Conservation (phyloP, 2,329 filamentous ascomycete species). For the Nothophoma quercina region DNA sequence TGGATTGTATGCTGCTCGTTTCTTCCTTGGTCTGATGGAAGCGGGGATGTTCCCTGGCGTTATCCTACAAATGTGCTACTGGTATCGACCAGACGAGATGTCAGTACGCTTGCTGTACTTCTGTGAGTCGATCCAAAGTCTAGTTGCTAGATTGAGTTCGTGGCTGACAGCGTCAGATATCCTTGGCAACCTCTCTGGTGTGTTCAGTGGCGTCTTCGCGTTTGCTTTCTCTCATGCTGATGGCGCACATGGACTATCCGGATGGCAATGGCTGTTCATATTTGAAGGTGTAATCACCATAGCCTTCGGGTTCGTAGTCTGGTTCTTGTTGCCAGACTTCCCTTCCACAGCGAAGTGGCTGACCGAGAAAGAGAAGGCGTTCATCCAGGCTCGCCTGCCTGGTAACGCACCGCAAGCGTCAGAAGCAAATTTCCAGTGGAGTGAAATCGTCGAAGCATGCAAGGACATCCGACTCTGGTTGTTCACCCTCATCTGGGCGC, state of each 20-base stretch:
- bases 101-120: slow-evolving; percentile 22
- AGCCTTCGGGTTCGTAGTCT: slow-evolving; percentile 19
- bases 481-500: slow-evolving; percentile 57
- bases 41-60: slow-evolving; percentile 37
- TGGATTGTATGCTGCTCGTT: slow-evolving; percentile 56
- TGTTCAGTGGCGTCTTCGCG: slow-evolving; percentile 66
- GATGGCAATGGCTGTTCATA: slow-evolving; percentile 42
- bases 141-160: not conserved
- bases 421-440: slow-evolving; percentile 57
- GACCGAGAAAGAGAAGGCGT: slow-evolving; percentile 53
- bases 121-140: slow-evolving; percentile 18
- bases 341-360: slow-evolving; percentile 39
- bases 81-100: slow-evolving; percentile 62
- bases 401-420: slow-evolving; percentile 53
- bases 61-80: slow-evolving; percentile 64
- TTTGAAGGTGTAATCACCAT: slow-evolving; percentile 25
- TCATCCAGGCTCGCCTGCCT: slow-evolving; percentile 55
- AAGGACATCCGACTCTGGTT: slow-evolving; percentile 60
- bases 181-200: slow-evolving; percentile 63
- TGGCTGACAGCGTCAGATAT: slow-evolving; percentile 29
- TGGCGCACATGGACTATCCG: slow-evolving; percentile 56
- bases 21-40: slow-evolving; percentile 40
- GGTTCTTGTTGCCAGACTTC: slow-evolving; percentile 25
- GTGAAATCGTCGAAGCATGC: slow-evolving; percentile 56
- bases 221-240: slow-evolving; percentile 66